A percentile compares a stretch with the other conserved stretches of the same genome.
These are phyloP conservation scores for Pyrenopolyporus hunteri DNA, from an alignment of 495 filamentous ascomycete genomes.

Conservation along the genomic window DNA sequence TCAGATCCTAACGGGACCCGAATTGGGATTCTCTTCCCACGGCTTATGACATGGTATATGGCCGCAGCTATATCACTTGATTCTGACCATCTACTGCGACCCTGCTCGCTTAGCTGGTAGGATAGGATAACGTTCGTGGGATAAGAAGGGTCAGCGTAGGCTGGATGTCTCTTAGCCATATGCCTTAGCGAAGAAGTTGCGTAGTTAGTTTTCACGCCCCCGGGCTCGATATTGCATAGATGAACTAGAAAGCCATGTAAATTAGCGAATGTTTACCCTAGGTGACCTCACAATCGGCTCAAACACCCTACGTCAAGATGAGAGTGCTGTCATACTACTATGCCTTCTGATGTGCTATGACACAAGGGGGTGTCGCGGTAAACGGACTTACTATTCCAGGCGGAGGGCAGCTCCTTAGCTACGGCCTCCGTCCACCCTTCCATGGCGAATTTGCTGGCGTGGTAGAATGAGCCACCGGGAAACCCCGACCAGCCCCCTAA, in stretches of 20 bases:
- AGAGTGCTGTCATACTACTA: neutral
- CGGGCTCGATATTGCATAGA: constrained; percentile 57
- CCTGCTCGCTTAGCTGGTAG: constrained; percentile 44
- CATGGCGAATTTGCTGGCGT: constrained; percentile 61
- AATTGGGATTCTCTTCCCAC: constrained; percentile 49
- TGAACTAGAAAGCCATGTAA: constrained; percentile 41
- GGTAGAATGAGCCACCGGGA: constrained; percentile 58
- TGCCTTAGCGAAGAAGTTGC: constrained; percentile 33
- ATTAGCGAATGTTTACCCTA: neutral
- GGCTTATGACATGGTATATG: constrained; percentile 46
- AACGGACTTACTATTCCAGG: constrained; percentile 53
- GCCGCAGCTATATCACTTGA: constrained; percentile 45
- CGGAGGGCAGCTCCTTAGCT: constrained; percentile 54
- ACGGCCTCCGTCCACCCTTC: constrained; percentile 62
- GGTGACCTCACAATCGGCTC: neutral
- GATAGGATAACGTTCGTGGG: constrained; percentile 45
- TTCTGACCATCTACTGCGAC: constrained; percentile 44
- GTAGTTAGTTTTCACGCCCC: constrained; percentile 57
- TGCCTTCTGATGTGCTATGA: too few relatives aligned
- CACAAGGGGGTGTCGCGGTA: too few relatives aligned
- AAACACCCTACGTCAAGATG: neutral
- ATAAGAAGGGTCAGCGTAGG: constrained; percentile 47
- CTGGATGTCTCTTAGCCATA: constrained; percentile 41
- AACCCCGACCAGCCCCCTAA: constrained; percentile 57
- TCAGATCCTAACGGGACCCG: constrained; percentile 52